Evolutionary conservation across 768 basidiomycete species (phyloP).

Genomic region (Boletus subcaerulescens): DNA sequence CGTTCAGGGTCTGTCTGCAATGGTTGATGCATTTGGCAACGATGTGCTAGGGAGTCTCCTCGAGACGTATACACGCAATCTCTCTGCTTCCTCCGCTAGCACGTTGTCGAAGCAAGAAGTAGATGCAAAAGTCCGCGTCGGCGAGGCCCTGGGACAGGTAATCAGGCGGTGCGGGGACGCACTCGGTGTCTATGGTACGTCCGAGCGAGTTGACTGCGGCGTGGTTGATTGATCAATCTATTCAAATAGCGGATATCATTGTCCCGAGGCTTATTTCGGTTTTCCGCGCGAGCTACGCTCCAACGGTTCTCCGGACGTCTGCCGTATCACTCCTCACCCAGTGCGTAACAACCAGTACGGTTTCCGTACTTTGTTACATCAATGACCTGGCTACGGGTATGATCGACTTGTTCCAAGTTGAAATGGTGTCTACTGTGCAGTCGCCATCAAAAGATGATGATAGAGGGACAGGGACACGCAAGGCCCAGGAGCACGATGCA

Average conservation of each 20-base stretch:
- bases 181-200: slow-evolving; percentile 64
- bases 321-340: slow-evolving; percentile 69
- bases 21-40: slow-evolving; percentile 68
- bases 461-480: neutral
- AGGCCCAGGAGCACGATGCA: slow-evolving; percentile 7
- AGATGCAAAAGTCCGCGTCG: slow-evolving; percentile 71
- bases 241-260: slow-evolving; percentile 56
- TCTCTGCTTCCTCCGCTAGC: slow-evolving; percentile 35
- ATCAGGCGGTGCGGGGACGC: slow-evolving; percentile 71
- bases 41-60: slow-evolving; percentile 68
- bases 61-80: slow-evolving; percentile 60
- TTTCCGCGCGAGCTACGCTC: slow-evolving; percentile 56
- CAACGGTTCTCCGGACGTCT: slow-evolving; percentile 71
- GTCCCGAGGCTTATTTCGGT: slow-evolving; percentile 69
- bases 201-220: neutral
- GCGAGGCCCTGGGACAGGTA: slow-evolving; percentile 80
- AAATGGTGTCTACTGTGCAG: slow-evolving; percentile 38
- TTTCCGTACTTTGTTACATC: slow-evolving; percentile 62
- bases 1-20: slow-evolving; percentile 82
- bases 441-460: slow-evolving; percentile 19
- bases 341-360: slow-evolving; percentile 60
- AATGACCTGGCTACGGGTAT: slow-evolving; percentile 62
- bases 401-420: slow-evolving; percentile 74
- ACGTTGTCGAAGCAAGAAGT: slow-evolving; percentile 59
- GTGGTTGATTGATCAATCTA: neutral